Evolutionary conservation across 1,284 basidiomycete species (phyloP), one percentile per base, ranked within the genome.

Genomic region (Ustilago shanxiensis): DNA sequence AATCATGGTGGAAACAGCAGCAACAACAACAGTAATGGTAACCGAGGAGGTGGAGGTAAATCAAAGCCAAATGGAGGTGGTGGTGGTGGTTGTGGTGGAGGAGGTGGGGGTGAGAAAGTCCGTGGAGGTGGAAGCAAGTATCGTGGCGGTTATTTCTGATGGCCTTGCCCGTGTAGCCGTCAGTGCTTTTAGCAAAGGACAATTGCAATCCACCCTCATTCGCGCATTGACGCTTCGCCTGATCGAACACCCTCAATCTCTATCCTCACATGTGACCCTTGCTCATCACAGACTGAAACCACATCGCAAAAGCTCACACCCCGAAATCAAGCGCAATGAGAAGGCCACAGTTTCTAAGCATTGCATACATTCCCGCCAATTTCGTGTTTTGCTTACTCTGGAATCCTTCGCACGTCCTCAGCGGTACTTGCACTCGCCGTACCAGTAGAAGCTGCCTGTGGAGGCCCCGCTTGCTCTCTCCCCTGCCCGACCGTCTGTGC

Each of bases 121-220:
- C 64, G 68, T 31, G 73, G 68, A 3, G 66, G 68, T 3, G 68
- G 68, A 8, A 76, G 73, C 73, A 76, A 71, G 65, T 76, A 71
- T 37, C 73, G 65, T n/a, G 73, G 73, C 9, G 62, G 68, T 54
- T 76, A 76, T 54, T 71, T 76, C 35, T 75, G 29, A 64, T n/a
- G n/a, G 2, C 13, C 13, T 14, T 20, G 29, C 33, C 24, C 29
- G 7, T 26, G 9, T n/a, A n/a, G n/a, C n/a, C n/a, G n/a, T n/a
- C n/a, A n/a, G n/a, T n/a, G n/a, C n/a, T n/a, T n/a, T n/a, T n/a
- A n/a, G n/a, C n/a, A n/a, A n/a, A n/a, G n/a, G 6, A 44, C n/a
- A 16, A 8, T 9, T 3, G 41, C 20, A 11, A 44, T 11, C 11
- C n/a, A 44, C 41, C 41, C 20, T 6, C 41, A 44, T 6, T 44